Conservation (phyloP, 139 green algal species). For the Chlorella sorokiniana region DNA sequence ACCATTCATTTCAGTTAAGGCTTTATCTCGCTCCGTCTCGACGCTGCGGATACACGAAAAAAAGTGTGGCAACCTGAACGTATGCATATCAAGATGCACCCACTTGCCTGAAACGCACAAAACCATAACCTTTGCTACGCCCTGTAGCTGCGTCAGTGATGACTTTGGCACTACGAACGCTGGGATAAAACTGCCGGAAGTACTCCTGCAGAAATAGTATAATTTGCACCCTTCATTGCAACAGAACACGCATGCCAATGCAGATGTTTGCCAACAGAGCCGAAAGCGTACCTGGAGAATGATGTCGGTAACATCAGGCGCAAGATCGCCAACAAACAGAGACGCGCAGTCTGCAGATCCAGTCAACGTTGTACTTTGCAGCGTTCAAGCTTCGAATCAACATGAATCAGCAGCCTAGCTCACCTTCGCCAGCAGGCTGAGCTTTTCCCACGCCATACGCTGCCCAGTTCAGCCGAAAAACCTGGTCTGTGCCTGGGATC, state of each 20-base stretch:
- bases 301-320: constrained; percentile 89
- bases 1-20: constrained; percentile 88
- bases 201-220: constrained; percentile 57
- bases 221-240: neutral
- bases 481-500: constrained; percentile 73
- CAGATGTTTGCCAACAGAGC: too few relatives aligned
- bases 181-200: constrained; percentile 86
- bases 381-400: neutral
- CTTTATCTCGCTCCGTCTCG: constrained; percentile 84
- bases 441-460: constrained; percentile 73
- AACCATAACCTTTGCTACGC: constrained; percentile 93
- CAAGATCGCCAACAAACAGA: constrained; percentile 94
- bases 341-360: constrained; percentile 65
- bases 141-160: constrained; percentile 86
- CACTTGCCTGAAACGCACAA: constrained; percentile 85
- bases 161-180: constrained; percentile 76
- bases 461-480: constrained; percentile 85
- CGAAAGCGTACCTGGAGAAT: constrained; percentile 66
- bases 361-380: neutral
- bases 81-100: neutral
- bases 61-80: neutral
- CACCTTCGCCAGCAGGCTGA: constrained; percentile 41
- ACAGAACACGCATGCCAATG: neutral
- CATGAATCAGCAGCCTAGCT: neutral
- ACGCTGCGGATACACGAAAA: neutral